Evolutionary conservation across 2,329 filamentous ascomycete genomes (phyloP).

Genomic region (Fusarium coicis): DNA sequence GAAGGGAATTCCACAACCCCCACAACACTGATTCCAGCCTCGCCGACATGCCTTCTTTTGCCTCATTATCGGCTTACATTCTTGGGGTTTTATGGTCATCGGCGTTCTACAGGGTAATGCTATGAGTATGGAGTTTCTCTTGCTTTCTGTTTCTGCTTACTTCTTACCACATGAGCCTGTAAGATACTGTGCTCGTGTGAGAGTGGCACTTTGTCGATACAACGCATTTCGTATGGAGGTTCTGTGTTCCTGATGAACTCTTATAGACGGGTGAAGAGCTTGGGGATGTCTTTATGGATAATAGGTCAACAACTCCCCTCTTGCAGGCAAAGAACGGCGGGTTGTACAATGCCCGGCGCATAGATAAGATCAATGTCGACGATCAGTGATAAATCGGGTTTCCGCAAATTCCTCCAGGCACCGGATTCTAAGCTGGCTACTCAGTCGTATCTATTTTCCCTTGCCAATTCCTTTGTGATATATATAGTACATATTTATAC

Average conservation of each 20-base stretch:
- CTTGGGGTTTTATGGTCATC: conserved; percentile 31
- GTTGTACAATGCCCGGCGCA: conserved; percentile 16
- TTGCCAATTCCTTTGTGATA: conserved; percentile 4
- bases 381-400: background rate
- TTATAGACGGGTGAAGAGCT: conserved; percentile 18
- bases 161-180: background rate
- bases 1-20: conserved; percentile 56
- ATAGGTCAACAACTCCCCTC: conserved; percentile 23
- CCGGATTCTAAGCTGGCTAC: background rate
- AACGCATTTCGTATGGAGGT: background rate
- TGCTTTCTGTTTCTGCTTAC: background rate
- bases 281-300: background rate
- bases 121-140: conserved; percentile 25
- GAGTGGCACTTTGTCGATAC: conserved; percentile 5
- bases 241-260: background rate
- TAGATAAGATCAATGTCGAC: conserved; percentile 32
- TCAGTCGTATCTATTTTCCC: conserved; percentile 1
- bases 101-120: conserved; percentile 36
- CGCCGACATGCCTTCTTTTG: conserved; percentile 3
- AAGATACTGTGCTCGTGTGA: background rate
- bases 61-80: conserved; percentile 25
- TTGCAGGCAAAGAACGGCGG: conserved; percentile 5
- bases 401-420: background rate
- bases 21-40: conserved; percentile 45
- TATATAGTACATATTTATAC: conserved; percentile 30